Percentiles rank a stretch among this genome's conserved stretches.
Conservation (phyloP, 208 protist species). For the Acanthamoeba healyi region DNA sequence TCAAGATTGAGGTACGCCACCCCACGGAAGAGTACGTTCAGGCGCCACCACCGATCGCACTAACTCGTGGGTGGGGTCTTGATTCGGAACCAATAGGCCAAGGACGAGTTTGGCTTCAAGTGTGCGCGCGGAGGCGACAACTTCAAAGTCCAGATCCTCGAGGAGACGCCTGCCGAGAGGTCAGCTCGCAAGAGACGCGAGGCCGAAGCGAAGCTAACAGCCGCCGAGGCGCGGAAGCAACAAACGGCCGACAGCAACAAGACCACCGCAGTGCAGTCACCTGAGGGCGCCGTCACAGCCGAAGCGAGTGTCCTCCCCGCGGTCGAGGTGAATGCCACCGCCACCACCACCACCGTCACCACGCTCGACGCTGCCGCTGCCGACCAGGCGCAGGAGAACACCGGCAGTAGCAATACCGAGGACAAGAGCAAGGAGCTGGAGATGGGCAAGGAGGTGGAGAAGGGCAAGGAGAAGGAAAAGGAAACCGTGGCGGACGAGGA, state of each 20-base stretch:
- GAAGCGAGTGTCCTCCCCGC: no score
- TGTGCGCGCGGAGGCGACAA: background rate
- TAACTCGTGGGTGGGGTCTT: no score
- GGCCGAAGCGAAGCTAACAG: background rate
- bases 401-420: background rate
- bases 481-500: background rate
- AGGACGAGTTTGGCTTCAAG: constrained; percentile 47
- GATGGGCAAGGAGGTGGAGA: background rate
- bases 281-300: no score
- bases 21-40: background rate
- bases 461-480: background rate
- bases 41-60: background rate
- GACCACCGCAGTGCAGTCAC: no score
- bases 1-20: constrained; percentile 16
- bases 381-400: background rate
- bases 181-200: background rate
- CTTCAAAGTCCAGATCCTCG: constrained; percentile 42
- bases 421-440: background rate
- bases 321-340: background rate
- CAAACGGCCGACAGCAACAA: no score
- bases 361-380: background rate
- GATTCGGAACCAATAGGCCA: no score
- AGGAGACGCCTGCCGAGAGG: constrained; percentile 12
- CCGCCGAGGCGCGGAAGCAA: no score
- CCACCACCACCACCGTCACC: background rate